Evolutionary conservation across 1,284 basidiomycete genomes (phyloP).

Genomic region (Microbotryomycetes sp.): DNA sequence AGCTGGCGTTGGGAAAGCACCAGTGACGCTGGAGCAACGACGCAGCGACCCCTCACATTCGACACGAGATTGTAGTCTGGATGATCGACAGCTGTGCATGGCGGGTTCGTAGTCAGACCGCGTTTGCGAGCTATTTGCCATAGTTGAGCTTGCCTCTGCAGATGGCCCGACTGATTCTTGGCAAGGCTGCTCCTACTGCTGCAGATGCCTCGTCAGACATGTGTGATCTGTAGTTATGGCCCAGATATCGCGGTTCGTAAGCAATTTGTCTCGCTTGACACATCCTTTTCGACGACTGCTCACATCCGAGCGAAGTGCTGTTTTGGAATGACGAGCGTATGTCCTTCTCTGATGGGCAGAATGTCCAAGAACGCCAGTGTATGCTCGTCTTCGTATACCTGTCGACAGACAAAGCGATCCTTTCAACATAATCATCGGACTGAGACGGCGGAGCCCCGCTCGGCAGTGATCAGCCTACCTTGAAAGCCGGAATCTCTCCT

Average conservation of each 20-base stretch:
- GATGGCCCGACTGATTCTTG: conserved; percentile 57
- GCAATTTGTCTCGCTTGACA: no score
- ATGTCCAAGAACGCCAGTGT: conserved; percentile 69
- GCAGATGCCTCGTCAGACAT: conserved; percentile 57
- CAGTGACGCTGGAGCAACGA: not conserved
- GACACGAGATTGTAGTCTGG: conserved; percentile 65
- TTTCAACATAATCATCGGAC: not conserved
- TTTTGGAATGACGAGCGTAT: conserved; percentile 63
- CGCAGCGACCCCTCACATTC: conserved; percentile 42
- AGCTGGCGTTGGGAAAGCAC: conserved; percentile 1
- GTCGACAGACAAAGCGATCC: no score
- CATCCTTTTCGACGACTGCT: not conserved
- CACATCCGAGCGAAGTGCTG: conserved; percentile 54
- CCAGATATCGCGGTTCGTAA: no score
- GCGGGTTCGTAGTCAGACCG: conserved; percentile 4
- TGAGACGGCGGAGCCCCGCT: not conserved
- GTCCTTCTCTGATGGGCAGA: conserved; percentile 59
- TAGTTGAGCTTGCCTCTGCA: conserved; percentile 49
- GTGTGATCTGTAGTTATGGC: conserved; percentile 45
- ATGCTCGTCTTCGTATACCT: conserved; percentile 58
- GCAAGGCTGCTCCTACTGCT: conserved; percentile 54
- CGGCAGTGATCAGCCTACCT: conserved; percentile 11
- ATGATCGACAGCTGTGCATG: conserved; percentile 53
- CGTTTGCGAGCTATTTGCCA: not conserved
- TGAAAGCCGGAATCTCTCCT: conserved; percentile 49